Evolutionary conservation across 2,329 filamentous ascomycete genomes (phyloP), one percentile per base, ranked within the genome.

Genomic region (Corynespora cassiicola): DNA sequence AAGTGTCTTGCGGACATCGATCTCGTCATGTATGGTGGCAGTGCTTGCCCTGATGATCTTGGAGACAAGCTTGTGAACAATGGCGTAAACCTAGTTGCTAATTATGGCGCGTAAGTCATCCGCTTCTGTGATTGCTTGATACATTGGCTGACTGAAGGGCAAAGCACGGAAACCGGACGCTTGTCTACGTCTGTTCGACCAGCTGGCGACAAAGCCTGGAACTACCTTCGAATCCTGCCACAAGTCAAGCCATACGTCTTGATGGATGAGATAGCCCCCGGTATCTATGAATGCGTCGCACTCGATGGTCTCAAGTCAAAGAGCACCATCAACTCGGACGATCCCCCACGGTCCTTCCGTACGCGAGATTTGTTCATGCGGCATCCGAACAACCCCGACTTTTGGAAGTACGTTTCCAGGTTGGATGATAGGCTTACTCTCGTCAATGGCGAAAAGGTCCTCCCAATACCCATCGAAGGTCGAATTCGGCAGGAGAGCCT

Each of bases 161-260:
- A n/a, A n/a, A 78, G 75, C 2, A 85, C 82, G 0, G 82, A 86
- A 56, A 79, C 76, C 1, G 81, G 81, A 5, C 76, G 81, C 51
- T 60, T 85, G 10, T 83, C 84, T 78, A 84, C 79, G 1, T 82
- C 80, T 0, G 75, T 78, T 47, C 70, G 82, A 7, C 69, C 74
- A 0, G 56, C 59, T 3, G 74, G 66, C 1, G 82, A 85, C 56
- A 75, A 74, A 26, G 75, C 71, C 3, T 86, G 82, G 83, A 78
- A 82, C 51, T 86, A 83, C 45, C 61, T 84, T n/a, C 68, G 75
- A 2, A 66, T 72, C 0, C 56, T 71, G 2, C 61, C 69, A 0
- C 52, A 60, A 10, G 64, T 75, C 3, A 61, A 65, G 20, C 65
- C 69, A 2, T 79, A 66, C 40, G 57, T 81, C 6, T 63, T 56